phyloP scores from a whole-genome alignment of 1,139 yeast species.

The Pichia sp. region DNA sequence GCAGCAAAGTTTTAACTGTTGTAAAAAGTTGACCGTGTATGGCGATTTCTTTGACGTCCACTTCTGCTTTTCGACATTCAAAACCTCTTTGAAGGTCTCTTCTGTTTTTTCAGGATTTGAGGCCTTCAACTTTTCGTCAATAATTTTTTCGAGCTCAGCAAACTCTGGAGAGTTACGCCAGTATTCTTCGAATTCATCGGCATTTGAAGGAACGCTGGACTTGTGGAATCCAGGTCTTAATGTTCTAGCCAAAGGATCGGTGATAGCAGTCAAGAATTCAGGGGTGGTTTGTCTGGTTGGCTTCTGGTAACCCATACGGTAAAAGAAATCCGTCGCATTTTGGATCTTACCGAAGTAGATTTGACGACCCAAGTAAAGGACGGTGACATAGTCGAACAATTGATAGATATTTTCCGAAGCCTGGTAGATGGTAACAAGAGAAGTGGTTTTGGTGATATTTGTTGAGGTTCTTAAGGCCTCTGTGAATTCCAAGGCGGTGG shows the following conservation, averaged over 20 bases:
- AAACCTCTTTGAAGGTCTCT: constrained; percentile 30
- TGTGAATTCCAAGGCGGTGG: constrained; percentile 75
- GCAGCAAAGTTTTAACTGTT: constrained; percentile 44
- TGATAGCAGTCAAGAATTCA: constrained; percentile 73
- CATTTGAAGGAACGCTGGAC: constrained; percentile 30
- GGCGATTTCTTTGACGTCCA: constrained; percentile 35
- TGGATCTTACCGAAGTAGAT: constrained; percentile 64
- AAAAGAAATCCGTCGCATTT: constrained; percentile 57
- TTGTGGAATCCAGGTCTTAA: constrained; percentile 45
- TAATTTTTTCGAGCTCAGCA: constrained; percentile 29
- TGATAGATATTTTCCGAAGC: constrained; percentile 77
- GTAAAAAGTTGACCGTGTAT: constrained; percentile 41
- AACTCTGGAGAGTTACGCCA: constrained; percentile 41
- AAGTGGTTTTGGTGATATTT: constrained; percentile 51
- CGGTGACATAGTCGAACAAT: constrained; percentile 67
- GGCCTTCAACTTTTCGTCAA: constrained; percentile 23
- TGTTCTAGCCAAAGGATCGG: constrained; percentile 50
- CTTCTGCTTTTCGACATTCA: constrained; percentile 37
- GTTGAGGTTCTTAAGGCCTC: constrained; percentile 65
- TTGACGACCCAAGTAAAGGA: constrained; percentile 74
- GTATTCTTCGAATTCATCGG: constrained; percentile 46
- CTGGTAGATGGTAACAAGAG: constrained; percentile 77
- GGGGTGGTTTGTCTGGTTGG: constrained; percentile 78
- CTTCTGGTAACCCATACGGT: constrained; percentile 64
- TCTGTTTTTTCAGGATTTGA: constrained; percentile 30